Evolutionary conservation across 1,284 basidiomycete species (phyloP), one percentile per base, ranked within the genome.

Genomic region (Afroboletus lepidellus): DNA sequence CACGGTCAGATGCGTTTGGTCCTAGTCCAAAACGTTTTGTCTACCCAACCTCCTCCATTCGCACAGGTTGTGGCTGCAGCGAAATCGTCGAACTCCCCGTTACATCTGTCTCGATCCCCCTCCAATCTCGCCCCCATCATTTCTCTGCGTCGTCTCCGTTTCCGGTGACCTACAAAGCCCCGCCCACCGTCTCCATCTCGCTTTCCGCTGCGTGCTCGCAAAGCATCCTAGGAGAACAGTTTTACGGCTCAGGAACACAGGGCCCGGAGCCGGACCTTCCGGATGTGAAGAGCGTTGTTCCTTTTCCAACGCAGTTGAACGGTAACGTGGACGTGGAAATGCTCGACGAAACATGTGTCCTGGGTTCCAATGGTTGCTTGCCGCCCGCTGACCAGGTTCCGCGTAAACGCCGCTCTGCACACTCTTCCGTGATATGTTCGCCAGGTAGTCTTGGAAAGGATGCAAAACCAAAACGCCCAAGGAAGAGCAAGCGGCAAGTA

Each of bases 401-500:
- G 21, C 64, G 69, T 3, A 71, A 69, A 48, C 65, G 65, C 42
- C 67, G 69, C 13, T 67, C 67, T 11, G 67, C 69, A 8, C 56
- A 69, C 38, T 65, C 55, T 47, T 58, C 61, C 23, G 27, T 57
- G 13, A 64, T 57, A 18, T 57, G 56, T 25, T 57, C 50, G 15
- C 58, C 48, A 21, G 51, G 54, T 33, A 43, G 41, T 46, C 43
- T 42, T 33, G 46, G 46, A 33, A 53, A 57, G 50, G 53, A 59
- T 36, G 18, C 36, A 18, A 66, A 53, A 33, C 57, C 25, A 30
- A 73, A 73, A 58, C 65, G 68, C 39, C 59, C 61, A 15, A 69
- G 66, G 48, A 76, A 69, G 59, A 67, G 65, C 48, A 70, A 57
- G 53, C 71, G 66, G 18, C 65, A 69, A 15, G 59, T 68, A 1